Base-by-base conservation (phyloP, 116 monocot species). In the Cymodocea nodosa region DNA sequence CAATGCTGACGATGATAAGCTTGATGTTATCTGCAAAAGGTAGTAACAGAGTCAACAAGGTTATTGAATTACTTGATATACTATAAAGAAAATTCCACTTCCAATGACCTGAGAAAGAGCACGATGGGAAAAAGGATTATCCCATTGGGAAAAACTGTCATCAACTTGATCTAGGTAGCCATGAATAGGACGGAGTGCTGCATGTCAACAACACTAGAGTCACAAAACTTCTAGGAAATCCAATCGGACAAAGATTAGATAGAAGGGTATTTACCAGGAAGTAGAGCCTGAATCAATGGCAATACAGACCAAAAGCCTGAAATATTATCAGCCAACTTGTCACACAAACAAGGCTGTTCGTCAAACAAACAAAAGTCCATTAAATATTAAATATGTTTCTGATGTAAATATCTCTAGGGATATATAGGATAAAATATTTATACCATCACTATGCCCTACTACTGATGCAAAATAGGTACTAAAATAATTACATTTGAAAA, bases 281-380 rank as follows among this genome's bases (percentile, higher is more conserved):
- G 89, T 30, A 98, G 56, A 56, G 92, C 91, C 70, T 98, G 98
- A 69, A 92, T 70, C 59, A 98, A 89, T 51, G 98, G 92, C 73
- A 98, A 76, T 25, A 81, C 23, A 64, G 80, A 84, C 76, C 79
- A 92, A 66, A 98, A 80, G 59, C 84, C 76, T 69, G 77, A 78
- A 55, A 61, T 75, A 71, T 63, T 84, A 13, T 92, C 86, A 69
- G 80, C 80, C 78, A 92, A 75, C 59, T 82, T 89, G 66, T 56
- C 67, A 71, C 92, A 98, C 24, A 82, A 52, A 56, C 48, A 44
- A 82, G 91, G 85, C 97, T 91, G 63, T 64, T 70, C 24, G 72
- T 48, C 19, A 15, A 53, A 36, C 18, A 58, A 23, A 22, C 4
- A 68, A 12, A 23, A 57, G 20, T 51, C 15, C 18, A 65, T 19